A percentile compares a stretch with the other conserved stretches of the same genome.
phyloP scores from a whole-genome alignment of 1,284 basidiomycete species.

The Irpex lacteus region DNA sequence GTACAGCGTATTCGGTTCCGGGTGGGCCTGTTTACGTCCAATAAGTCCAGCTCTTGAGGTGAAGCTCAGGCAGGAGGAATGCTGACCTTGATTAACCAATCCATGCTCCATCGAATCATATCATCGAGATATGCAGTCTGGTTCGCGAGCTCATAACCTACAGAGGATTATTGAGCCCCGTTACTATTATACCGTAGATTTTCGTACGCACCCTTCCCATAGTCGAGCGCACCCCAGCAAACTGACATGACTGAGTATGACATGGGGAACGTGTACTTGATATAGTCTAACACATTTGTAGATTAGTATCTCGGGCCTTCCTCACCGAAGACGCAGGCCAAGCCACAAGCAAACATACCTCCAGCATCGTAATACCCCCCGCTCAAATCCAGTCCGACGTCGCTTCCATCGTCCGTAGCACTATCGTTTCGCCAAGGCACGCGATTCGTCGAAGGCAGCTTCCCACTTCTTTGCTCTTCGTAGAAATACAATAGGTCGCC shows the following conservation, averaged over 20 bases:
- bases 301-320: neutral
- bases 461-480: conserved; percentile 85
- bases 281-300: conserved; percentile 57
- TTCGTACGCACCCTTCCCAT: conserved; percentile 59
- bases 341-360: conserved; percentile 39
- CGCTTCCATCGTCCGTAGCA: conserved; percentile 72
- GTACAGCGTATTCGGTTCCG: conserved; percentile 69
- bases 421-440: conserved; percentile 88
- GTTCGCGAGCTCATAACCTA: conserved; percentile 78
- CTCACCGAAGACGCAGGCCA: neutral
- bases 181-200: neutral
- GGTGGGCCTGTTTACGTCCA: conserved; percentile 65
- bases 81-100: conserved; percentile 85
- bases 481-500: conserved; percentile 87
- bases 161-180: conserved; percentile 1
- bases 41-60: neutral
- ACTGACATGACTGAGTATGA: conserved; percentile 79
- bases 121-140: conserved; percentile 89
- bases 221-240: conserved; percentile 86
- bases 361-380: conserved; percentile 94
- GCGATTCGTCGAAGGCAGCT: conserved; percentile 65
- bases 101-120: conserved; percentile 85
- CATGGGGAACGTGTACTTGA: conserved; percentile 83
- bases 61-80: neutral
- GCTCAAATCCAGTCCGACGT: conserved; percentile 71